Evolutionary conservation across 176 grass and related monocot genomes (phyloP).

Genomic region (Cocos nucifera): DNA sequence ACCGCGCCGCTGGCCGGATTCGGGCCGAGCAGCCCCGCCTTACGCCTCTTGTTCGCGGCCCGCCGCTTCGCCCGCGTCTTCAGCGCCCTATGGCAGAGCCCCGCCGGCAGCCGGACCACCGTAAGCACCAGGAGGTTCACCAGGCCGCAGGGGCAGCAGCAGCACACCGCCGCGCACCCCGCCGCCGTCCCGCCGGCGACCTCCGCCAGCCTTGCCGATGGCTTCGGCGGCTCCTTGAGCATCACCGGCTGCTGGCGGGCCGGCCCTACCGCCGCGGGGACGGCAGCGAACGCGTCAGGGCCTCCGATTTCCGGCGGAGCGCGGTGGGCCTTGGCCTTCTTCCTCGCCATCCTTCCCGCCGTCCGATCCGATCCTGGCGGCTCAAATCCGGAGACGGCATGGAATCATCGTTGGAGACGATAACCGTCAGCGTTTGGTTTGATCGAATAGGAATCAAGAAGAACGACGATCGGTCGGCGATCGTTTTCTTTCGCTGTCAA

Average conservation of each 20-base stretch:
- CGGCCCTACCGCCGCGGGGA: neutral
- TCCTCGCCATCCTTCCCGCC: too few relatives aligned
- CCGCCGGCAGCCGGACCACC: conserved; percentile 47
- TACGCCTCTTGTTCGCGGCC: neutral
- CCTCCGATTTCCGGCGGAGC: neutral
- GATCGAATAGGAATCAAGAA: too few relatives aligned
- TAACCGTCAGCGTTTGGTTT: too few relatives aligned
- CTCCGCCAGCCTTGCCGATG: conserved; percentile 31
- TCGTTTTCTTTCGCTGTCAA: too few relatives aligned
- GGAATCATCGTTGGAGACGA: too few relatives aligned
- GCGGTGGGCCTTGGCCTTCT: neutral
- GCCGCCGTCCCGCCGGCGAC: conserved; percentile 65
- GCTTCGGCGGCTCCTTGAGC: conserved; percentile 5
- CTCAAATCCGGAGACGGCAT: too few relatives aligned
- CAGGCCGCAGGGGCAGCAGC: conserved; percentile 60
- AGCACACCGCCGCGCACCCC: conserved; percentile 48
- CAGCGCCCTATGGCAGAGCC: conserved; percentile 36
- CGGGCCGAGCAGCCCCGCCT: neutral
- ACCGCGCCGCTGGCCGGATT: conserved; percentile 14
- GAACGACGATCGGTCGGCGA: too few relatives aligned
- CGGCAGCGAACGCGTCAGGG: neutral
- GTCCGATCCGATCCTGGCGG: too few relatives aligned
- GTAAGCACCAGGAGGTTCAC: conserved; percentile 54
- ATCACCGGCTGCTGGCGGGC: conserved; percentile 13
- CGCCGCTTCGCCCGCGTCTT: neutral